Evolutionary conservation across 306 rosid genomes (phyloP), one percentile per base, ranked within the genome.

Genomic region (Vicia sativa): DNA sequence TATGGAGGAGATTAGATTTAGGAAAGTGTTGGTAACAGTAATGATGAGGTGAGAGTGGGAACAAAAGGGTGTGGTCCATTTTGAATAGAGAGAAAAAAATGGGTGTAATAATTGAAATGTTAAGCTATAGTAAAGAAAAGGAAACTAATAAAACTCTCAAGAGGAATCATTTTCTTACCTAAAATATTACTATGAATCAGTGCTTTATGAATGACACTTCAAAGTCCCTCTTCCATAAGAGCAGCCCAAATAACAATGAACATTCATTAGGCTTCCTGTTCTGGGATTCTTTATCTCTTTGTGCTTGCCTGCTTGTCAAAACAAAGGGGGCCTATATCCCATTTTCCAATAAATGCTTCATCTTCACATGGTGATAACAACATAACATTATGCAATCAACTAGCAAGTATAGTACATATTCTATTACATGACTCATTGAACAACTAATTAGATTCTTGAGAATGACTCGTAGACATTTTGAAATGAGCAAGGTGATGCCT

Each of bases 1-100:
- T 64, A 66, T 52, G 31, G 65, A 74, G 68, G 64, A 60, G 78
- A 81, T 78, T 78, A 70, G 82, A 77, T 78, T 78, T 78, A 50
- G 86, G 73, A 74, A 74, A 65, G 74, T 74, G 82, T 52, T 64
- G 71, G 59, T 34, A 70, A 71, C 73, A 65, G 86, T 81, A 81
- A 81, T 81, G 83, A 81, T 81, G 80, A 81, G 49, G 72, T 76
- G 29, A 74, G 78, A 74, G 85, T 64, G 70, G 74, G 61, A 70
- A 41, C 44, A 74, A 77, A 65, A 78, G 69, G 67, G 72, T 62
- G 81, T 74, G 80, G 82, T 74, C 85, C 68, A 63, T 65, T 54
- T 67, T 74, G 64, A 74, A 81, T 52, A 21, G 52, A 77, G 75
- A 19, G 63, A 44, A 73, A 19, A 73, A 74, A 58, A 50, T 73